A percentile compares a stretch with the other conserved stretches of the same genome.
Evolutionary conservation across 177 flowering plant species (phyloP).

Genomic region (Telopea speciosissima): DNA sequence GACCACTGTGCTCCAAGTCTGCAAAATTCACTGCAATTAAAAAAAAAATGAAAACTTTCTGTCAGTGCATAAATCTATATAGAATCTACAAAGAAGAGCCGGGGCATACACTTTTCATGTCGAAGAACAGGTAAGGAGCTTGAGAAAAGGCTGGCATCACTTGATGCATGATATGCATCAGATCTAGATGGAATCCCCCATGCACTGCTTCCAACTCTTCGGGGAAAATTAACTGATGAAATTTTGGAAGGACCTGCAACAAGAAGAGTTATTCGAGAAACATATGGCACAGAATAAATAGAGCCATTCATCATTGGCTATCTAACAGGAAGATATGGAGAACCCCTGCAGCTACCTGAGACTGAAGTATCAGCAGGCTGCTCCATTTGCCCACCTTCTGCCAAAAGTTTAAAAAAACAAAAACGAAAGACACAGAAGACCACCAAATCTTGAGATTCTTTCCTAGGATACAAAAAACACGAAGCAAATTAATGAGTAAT

Average conservation of each 20-base stretch:
- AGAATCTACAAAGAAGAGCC: not conserved
- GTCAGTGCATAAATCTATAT: not conserved
- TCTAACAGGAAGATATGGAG: not conserved
- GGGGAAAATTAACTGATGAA: constrained; percentile 23
- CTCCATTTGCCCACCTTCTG: constrained; percentile 34
- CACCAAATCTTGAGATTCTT: not conserved
- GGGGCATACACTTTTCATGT: constrained; percentile 53
- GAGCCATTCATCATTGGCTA: not conserved
- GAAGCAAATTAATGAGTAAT: not conserved
- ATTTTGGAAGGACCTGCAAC: constrained; percentile 30
- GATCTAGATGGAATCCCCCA: constrained; percentile 39
- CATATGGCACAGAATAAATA: not conserved
- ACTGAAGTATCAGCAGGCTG: constrained; percentile 22
- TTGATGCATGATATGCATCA: constrained; percentile 37
- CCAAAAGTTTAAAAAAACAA: constrained; percentile 2
- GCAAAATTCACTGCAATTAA: constrained; percentile 42
- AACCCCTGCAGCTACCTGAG: constrained; percentile 22
- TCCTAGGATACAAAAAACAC: not conserved
- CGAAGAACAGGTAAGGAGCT: constrained; percentile 71
- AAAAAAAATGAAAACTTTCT: constrained; percentile 9
- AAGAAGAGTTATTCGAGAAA: not conserved
- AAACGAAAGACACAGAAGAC: not conserved
- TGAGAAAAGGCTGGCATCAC: constrained; percentile 62
- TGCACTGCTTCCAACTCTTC: constrained; percentile 28
- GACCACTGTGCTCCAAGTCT: constrained; percentile 23